Evolutionary conservation across 1,284 basidiomycete genomes (phyloP).

Genomic region (Pascua sp.): DNA sequence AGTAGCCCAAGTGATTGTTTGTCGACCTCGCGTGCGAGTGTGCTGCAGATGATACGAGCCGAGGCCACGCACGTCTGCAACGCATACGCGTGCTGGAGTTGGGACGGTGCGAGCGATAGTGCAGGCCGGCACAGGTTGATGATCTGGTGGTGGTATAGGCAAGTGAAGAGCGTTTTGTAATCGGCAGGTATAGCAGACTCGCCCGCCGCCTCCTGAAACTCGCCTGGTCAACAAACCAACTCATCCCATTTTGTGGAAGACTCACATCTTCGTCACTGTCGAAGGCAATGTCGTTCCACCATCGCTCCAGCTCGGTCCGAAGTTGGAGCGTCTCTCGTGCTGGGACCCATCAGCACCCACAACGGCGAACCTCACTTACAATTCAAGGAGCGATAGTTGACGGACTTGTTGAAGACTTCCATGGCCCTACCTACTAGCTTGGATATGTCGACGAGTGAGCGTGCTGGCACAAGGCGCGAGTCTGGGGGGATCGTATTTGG

Average conservation of each 20-base stretch:
- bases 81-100: constrained; percentile 18
- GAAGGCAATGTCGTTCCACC: constrained; percentile 27
- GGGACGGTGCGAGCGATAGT: constrained; percentile 17
- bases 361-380: constrained; percentile 6
- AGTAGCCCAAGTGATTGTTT: background rate
- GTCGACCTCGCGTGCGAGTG: constrained; percentile 3
- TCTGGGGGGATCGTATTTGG: too few relatives aligned
- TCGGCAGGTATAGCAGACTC: too few relatives aligned
- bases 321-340: constrained; percentile 20
- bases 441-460: constrained; percentile 7
- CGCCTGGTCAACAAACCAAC: background rate
- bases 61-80: constrained; percentile 21
- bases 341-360: background rate
- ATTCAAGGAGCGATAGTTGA: constrained; percentile 11
- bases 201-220: too few relatives aligned
- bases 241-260: background rate
- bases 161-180: constrained; percentile 25
- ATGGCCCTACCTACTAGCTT: constrained; percentile 22
- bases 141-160: constrained; percentile 26
- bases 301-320: constrained; percentile 21
- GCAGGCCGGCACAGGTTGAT: constrained; percentile 20
- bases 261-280: constrained; percentile 4
- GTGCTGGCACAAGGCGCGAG: background rate
- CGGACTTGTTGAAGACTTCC: constrained; percentile 27
- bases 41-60: constrained; percentile 17